Conservation (phyloP, 352 stramenopile species). For the Globisporangium iwayamae region DNA sequence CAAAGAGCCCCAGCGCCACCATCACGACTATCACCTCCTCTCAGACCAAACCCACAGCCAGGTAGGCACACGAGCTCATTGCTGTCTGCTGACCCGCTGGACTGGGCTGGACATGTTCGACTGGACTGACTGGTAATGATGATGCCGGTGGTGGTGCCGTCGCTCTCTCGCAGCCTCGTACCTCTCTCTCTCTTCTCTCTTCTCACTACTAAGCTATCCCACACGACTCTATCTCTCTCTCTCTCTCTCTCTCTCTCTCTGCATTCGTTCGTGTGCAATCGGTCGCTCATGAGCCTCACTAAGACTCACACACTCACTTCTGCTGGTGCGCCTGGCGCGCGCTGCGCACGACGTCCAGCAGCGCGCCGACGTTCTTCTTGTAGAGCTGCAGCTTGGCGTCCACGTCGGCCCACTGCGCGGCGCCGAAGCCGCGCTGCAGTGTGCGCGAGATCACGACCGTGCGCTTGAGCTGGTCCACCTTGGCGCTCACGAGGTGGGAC, state of each 20-base stretch:
- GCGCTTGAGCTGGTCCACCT: conserved; percentile 93
- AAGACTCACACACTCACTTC: conserved; percentile 27
- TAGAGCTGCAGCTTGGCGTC: conserved; percentile 88
- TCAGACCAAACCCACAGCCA: neutral
- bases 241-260: neutral
- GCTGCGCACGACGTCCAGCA: conserved; percentile 84
- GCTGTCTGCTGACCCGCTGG: neutral
- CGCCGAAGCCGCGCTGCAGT: conserved; percentile 80
- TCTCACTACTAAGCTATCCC: conserved; percentile 13
- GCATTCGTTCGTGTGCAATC: neutral
- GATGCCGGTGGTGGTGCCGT: neutral
- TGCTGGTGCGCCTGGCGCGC: conserved; percentile 64
- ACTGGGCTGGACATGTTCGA: neutral
- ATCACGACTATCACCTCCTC: neutral
- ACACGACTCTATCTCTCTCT: neutral
- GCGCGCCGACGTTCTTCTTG: conserved; percentile 90
- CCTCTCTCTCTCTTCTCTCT: conserved; percentile 1
- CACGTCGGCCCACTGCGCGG: conserved; percentile 88
- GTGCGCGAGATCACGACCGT: conserved; percentile 85
- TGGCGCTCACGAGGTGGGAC: conserved; percentile 87
- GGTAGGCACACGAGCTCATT: neutral
- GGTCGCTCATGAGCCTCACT: neutral
- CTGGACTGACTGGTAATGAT: neutral
- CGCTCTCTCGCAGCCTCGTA: neutral
- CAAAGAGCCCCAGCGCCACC: neutral